These are phyloP conservation scores for Trapa incisa DNA, from an alignment of 345 rosid species.

Conservation along the genomic window DNA sequence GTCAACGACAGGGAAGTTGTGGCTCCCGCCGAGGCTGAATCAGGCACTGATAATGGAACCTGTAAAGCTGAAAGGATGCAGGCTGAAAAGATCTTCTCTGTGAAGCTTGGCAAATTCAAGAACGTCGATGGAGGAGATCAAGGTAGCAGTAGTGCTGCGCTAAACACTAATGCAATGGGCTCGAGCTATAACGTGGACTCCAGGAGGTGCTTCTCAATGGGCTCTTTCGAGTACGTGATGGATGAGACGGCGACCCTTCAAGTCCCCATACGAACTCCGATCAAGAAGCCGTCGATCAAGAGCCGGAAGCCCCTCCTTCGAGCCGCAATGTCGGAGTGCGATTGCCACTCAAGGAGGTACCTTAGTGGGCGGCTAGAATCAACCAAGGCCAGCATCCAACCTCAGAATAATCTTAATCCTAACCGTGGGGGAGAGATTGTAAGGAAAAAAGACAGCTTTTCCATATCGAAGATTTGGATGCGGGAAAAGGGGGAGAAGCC, in stretches of 20 bases:
- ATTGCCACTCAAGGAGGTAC: constrained; percentile 52
- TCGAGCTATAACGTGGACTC: constrained; percentile 32
- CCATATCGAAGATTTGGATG: constrained; percentile 83
- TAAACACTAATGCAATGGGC: not conserved
- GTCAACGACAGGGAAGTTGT: constrained; percentile 28
- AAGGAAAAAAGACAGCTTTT: constrained; percentile 57
- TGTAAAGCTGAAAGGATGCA: constrained; percentile 22
- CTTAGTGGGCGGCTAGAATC: constrained; percentile 30
- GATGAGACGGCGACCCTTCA: constrained; percentile 58
- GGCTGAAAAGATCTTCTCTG: constrained; percentile 54
- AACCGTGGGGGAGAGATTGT: constrained; percentile 8
- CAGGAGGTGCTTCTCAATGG: constrained; percentile 93
- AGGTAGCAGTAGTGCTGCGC: constrained; percentile 8
- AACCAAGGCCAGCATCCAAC: not conserved
- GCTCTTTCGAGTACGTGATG: constrained; percentile 90
- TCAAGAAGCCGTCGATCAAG: constrained; percentile 42
- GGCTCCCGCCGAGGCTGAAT: constrained; percentile 16
- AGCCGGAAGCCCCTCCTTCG: constrained; percentile 46
- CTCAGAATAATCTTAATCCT: constrained; percentile 8
- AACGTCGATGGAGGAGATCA: constrained; percentile 55
- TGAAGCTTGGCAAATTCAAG: constrained; percentile 82
- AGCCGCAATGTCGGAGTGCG: constrained; percentile 54
- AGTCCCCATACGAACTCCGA: constrained; percentile 56
- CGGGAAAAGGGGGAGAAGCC: constrained; percentile 48
- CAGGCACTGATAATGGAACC: constrained; percentile 27